Evolutionary conservation across 805 yeast species (phyloP), one percentile per base, ranked within the genome.

Genomic region (Debaryomyces prosopidis): DNA sequence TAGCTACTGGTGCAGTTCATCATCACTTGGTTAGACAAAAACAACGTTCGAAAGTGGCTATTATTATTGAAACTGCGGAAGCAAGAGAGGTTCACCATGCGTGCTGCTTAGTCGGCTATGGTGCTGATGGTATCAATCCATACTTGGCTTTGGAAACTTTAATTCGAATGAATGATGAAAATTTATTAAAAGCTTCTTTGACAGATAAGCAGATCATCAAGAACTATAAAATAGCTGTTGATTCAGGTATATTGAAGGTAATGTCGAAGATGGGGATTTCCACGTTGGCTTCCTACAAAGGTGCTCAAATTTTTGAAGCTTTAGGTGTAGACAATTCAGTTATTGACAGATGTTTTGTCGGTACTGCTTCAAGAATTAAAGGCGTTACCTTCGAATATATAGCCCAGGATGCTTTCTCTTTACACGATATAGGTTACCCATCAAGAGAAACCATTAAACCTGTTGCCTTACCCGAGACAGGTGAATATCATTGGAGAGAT

Each of bases 241-340:
- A 92, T 62, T 86, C 89, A 44, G 98, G 98, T 69, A 85, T 92
- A 57, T 75, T 89, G 58, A 92, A 94, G 75, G 97, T 94, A 48
- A 92, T 92, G 99, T 89, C 97, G 31, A 92, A 94, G 77, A 94
- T 92, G 98, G 99, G 99, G 77, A 94, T 92, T 58, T 91, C 98
- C 27, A 94, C 99, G 26, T 76, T 92, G 65, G 97, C 97, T 10
- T 89, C 97, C n/a, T 92, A 92, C 73, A 92, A 92, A 73, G 98
- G 98, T 69, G 99, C 99, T 23, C 99, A 92, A 75, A 94, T 92
- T 62, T 92, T 94, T 65, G 99, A 92, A 71, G 96, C 96, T 40
- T 75, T 92, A 50, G 99, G 99, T 68, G 84, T 92, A 50, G 97
- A 94, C 66, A 89, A 91, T 71, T 84, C 96, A 8, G 97, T 92